Conservation (phyloP, 2,329 filamentous ascomycete genomes). For the Aspergillus pseudoterreus region DNA sequence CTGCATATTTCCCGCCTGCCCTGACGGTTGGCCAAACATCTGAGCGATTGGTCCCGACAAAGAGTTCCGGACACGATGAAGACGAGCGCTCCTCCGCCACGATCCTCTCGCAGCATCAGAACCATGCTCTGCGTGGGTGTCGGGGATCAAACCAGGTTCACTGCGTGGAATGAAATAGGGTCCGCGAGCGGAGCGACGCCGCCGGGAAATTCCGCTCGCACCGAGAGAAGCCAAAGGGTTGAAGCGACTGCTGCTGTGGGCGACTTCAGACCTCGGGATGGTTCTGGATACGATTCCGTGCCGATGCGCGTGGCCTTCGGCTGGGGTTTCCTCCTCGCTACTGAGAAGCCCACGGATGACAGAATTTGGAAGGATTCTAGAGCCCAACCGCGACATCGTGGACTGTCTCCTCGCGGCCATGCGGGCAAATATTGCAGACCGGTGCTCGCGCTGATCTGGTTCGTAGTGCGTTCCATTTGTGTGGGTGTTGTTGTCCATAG, state of each 20-base stretch:
- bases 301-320: constrained; percentile 43
- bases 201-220: constrained; percentile 37
- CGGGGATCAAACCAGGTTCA: constrained; percentile 29
- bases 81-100: constrained; percentile 38
- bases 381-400: constrained; percentile 47
- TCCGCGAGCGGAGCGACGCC: constrained; percentile 33
- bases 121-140: constrained; percentile 23
- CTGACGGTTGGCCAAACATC: constrained; percentile 39
- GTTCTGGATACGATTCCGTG: constrained; percentile 40
- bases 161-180: constrained; percentile 39
- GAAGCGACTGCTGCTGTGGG: constrained; percentile 34
- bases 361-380: constrained; percentile 45
- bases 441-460: constrained; percentile 27
- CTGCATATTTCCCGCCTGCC: constrained; percentile 24
- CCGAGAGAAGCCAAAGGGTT: constrained; percentile 39
- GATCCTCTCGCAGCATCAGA: constrained; percentile 29
- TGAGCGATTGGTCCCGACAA: constrained; percentile 42
- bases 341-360: constrained; percentile 42
- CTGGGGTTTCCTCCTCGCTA: constrained; percentile 45
- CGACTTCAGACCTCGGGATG: constrained; percentile 30
- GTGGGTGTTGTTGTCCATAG: constrained; percentile 34
- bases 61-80: constrained; percentile 43
- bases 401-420: constrained; percentile 42
- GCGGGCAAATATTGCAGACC: constrained; percentile 29
- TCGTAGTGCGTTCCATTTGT: constrained; percentile 34